Percentiles rank a stretch among this genome's conserved stretches.
Conservation (phyloP, 331 rosid species). For the Saraca asoca region DNA sequence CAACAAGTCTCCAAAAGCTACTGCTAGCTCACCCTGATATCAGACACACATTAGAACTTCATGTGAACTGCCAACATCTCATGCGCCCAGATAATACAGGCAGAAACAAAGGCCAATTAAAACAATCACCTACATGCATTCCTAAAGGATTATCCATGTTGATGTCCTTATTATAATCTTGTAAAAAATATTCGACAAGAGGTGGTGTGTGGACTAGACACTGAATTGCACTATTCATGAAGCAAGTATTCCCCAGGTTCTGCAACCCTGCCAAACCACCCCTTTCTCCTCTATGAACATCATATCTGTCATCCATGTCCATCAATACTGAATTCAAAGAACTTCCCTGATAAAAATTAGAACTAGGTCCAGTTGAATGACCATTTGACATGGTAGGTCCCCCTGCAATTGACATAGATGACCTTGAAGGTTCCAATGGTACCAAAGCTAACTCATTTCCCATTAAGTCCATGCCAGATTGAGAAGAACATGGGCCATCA, state of each 20-base stretch:
- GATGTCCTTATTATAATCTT: slow-evolving; percentile 88
- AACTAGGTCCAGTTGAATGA: slow-evolving; percentile 64
- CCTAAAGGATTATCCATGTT: slow-evolving; percentile 93
- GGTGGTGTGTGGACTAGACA: slow-evolving; percentile 96
- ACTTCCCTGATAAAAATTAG: slow-evolving; percentile 58
- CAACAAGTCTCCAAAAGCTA: slow-evolving; percentile 91
- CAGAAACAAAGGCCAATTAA: slow-evolving; percentile 25
- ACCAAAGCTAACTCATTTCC: slow-evolving; percentile 92
- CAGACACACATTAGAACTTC: slow-evolving; percentile 31
- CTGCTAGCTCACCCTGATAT: slow-evolving; percentile 95
- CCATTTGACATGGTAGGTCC: slow-evolving; percentile 90
- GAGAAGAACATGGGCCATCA: slow-evolving; percentile 44
- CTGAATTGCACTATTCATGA: slow-evolving; percentile 94
- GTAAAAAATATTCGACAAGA: slow-evolving; percentile 80
- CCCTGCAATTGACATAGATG: slow-evolving; percentile 85
- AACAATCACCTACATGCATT: slow-evolving; percentile 75
- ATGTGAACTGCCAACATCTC: slow-evolving; percentile 16
- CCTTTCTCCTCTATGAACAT: slow-evolving; percentile 57
- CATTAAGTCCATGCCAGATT: slow-evolving; percentile 59
- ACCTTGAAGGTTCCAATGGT: slow-evolving; percentile 86
- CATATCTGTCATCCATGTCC: slow-evolving; percentile 64
- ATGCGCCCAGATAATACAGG: slow-evolving; percentile 24
- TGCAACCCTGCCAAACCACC: slow-evolving; percentile 97
- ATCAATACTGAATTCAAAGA: slow-evolving; percentile 57
- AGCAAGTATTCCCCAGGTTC: slow-evolving; percentile 97